Conservation (phyloP, 139 green algal species). For the Edaphochlamys debaryana region DNA sequence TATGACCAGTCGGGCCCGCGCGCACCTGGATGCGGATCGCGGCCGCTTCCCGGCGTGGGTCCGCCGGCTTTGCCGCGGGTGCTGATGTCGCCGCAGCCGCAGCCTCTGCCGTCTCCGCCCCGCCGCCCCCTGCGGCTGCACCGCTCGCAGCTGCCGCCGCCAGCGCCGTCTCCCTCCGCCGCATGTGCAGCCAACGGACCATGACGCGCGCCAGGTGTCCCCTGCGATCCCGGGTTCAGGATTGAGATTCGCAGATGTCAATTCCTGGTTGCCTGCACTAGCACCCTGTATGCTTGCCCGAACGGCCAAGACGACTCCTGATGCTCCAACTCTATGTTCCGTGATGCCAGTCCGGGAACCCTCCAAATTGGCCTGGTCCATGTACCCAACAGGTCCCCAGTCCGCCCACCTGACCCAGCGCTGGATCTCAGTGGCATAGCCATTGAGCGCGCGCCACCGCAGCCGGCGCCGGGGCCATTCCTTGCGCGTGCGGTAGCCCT, state of each 20-base stretch:
- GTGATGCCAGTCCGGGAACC: too few relatives aligned
- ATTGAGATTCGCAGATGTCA: background rate
- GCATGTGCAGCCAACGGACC: background rate
- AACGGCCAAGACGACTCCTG: too few relatives aligned
- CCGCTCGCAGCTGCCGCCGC: background rate
- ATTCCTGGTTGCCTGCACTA: too few relatives aligned
- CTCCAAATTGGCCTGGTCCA: background rate
- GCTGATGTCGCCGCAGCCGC: background rate
- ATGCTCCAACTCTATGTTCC: too few relatives aligned
- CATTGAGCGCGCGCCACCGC: conserved; percentile 28
- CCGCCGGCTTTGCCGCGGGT: background rate
- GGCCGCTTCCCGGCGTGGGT: background rate
- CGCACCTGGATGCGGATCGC: conserved; percentile 17
- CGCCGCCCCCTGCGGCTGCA: too few relatives aligned
- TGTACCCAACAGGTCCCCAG: too few relatives aligned
- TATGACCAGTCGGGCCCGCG: too few relatives aligned
- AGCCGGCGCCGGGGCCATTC: conserved; percentile 31
- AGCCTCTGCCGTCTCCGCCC: too few relatives aligned
- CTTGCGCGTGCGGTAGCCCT: conserved; percentile 35
- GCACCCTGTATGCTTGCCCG: too few relatives aligned
- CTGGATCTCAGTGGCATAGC: conserved; percentile 37
- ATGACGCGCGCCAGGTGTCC: conserved; percentile 14
- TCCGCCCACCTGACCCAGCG: conserved; percentile 29
- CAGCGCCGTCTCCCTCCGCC: background rate
- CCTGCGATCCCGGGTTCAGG: background rate